Percentiles rank a stretch among this genome's conserved stretches.
Conservation (phyloP, 176 grass and related monocot species). For the Panicum miliaceum region DNA sequence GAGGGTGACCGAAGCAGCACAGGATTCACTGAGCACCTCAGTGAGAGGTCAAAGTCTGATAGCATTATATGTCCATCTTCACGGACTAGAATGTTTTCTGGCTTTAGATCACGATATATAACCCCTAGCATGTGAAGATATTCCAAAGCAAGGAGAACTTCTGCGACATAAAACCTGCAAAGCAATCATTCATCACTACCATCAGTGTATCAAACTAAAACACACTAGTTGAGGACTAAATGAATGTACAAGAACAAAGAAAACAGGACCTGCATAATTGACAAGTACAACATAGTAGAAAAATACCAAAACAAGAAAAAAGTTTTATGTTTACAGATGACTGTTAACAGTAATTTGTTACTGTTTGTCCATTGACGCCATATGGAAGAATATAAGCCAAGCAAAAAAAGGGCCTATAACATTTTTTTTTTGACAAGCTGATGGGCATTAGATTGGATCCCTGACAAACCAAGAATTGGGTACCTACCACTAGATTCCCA, state of each 20-base stretch:
- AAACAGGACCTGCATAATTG: neutral
- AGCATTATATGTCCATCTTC: slow-evolving; percentile 86
- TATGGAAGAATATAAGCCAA: neutral
- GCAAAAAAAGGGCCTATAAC: neutral
- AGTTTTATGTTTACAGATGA: neutral
- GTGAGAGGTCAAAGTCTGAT: slow-evolving; percentile 75
- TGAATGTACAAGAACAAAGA: neutral
- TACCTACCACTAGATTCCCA: neutral
- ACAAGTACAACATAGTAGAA: neutral
- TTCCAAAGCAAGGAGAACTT: slow-evolving; percentile 81
- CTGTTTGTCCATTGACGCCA: neutral
- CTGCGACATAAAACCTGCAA: slow-evolving; percentile 79
- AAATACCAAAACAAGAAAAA: neutral
- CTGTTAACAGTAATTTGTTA: neutral
- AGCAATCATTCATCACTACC: slow-evolving; percentile 43
- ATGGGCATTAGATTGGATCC: neutral
- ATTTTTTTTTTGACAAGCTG: neutral
- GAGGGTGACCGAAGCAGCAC: slow-evolving; percentile 66
- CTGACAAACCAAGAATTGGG: slow-evolving; percentile 3
- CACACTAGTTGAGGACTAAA: neutral
- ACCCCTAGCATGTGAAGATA: slow-evolving; percentile 86
- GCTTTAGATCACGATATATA: slow-evolving; percentile 81
- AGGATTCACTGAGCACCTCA: slow-evolving; percentile 70
- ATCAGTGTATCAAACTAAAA: slow-evolving; percentile 33
- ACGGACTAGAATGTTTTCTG: slow-evolving; percentile 77